These are phyloP conservation scores for Nidula microcarpa DNA, from an alignment of 768 basidiomycete genomes.

Conservation along the genomic window DNA sequence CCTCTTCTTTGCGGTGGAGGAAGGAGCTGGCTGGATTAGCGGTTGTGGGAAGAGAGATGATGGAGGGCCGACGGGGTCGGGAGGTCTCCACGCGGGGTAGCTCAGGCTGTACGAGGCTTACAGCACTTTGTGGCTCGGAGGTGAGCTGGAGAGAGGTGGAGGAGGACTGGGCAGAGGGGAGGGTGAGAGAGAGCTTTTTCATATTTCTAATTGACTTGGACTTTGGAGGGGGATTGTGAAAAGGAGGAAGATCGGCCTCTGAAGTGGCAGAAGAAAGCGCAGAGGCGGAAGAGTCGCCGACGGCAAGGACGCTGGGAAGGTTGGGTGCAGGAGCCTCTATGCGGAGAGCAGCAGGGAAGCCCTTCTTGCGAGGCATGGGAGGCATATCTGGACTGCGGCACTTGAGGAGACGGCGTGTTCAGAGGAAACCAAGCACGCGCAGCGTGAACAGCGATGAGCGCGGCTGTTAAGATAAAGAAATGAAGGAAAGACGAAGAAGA, in stretches of 20 bases:
- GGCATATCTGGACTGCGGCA: slow-evolving; percentile 20
- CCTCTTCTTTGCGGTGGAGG: slow-evolving; percentile 65
- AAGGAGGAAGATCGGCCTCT: slow-evolving; percentile 49
- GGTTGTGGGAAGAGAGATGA: slow-evolving; percentile 63
- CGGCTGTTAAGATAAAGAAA: neutral
- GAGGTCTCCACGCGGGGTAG: slow-evolving; percentile 14
- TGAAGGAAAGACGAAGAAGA: too few species aligned
- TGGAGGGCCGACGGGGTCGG: slow-evolving; percentile 61
- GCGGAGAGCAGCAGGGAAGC: slow-evolving; percentile 53
- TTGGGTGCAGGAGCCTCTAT: slow-evolving; percentile 50
- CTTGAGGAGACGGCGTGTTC: slow-evolving; percentile 2
- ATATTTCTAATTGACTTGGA: slow-evolving; percentile 64
- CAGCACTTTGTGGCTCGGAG: slow-evolving; percentile 26
- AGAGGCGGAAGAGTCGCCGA: slow-evolving; percentile 44
- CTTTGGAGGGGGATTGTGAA: too few species aligned
- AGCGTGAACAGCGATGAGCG: too few species aligned
- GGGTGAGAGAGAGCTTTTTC: slow-evolving; percentile 72
- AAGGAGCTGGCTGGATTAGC: slow-evolving; percentile 48
- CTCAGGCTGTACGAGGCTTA: slow-evolving; percentile 25
- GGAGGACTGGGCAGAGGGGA: slow-evolving; percentile 61
- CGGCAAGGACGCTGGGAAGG: slow-evolving; percentile 47
- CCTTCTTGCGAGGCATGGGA: slow-evolving; percentile 43
- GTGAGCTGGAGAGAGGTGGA: slow-evolving; percentile 43
- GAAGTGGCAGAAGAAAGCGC: slow-evolving; percentile 48
- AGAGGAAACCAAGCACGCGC: too few species aligned